Evolutionary conservation across 2,329 filamentous ascomycete genomes (phyloP).

Genomic region (Alternaria consortialis): DNA sequence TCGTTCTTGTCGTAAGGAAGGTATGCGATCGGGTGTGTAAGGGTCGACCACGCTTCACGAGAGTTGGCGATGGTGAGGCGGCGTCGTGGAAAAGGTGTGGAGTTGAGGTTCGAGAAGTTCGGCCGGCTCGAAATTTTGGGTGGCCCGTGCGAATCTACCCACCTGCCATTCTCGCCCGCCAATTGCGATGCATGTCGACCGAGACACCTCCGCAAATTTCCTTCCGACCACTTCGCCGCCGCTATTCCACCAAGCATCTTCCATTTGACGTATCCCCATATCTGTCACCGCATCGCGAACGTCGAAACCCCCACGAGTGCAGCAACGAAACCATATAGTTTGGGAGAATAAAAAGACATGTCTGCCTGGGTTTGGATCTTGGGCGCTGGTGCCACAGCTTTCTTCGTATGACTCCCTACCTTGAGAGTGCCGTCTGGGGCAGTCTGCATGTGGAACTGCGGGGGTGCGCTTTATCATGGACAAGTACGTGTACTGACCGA

Average conservation of each 20-base stretch:
- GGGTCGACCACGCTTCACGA: not conserved
- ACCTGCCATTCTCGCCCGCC: slow-evolving; percentile 5
- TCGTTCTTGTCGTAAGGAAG: not conserved
- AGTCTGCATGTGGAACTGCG: not conserved
- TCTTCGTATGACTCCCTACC: slow-evolving; percentile 61
- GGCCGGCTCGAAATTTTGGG: slow-evolving; percentile 24
- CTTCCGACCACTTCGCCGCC: slow-evolving; percentile 12
- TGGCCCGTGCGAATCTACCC: slow-evolving; percentile 12
- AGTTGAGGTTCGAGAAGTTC: slow-evolving; percentile 7
- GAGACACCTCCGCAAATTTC: slow-evolving; percentile 35
- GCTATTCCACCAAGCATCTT: not conserved
- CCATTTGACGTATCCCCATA: not conserved
- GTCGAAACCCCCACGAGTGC: not conserved
- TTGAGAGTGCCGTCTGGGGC: accelerated
- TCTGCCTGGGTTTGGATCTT: slow-evolving; percentile 67
- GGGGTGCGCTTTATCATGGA: not conserved
- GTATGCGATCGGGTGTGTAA: not conserved
- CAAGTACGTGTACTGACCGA: slow-evolving; percentile 2
- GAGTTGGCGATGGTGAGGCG: slow-evolving; percentile 2
- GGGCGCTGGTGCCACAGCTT: slow-evolving; percentile 71
- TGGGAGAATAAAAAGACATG: slow-evolving; percentile 50
- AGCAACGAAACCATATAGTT: slow-evolving; percentile 1
- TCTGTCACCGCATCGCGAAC: slow-evolving; percentile 8
- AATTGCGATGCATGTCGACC: slow-evolving; percentile 28
- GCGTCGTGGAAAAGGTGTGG: slow-evolving; percentile 18